Conservation (phyloP, 1,139 yeast genomes). For the Taphrina flavorubra region DNA sequence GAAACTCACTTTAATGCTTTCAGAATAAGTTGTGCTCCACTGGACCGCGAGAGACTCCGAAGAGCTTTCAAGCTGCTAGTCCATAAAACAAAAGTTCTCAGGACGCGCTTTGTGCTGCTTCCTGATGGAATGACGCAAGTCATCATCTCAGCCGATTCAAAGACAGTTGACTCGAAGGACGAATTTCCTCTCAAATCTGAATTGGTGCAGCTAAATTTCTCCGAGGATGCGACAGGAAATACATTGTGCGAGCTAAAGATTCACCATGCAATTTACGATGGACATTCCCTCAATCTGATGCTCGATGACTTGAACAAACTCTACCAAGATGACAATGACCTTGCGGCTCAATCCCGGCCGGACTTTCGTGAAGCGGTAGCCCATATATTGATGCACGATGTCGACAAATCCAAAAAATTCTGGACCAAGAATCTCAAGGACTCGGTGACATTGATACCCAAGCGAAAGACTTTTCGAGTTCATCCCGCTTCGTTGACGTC, state of each 20-base stretch:
- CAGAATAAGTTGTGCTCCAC: slow-evolving; percentile 19
- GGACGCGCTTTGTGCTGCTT: slow-evolving; percentile 45
- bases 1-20: slow-evolving; percentile 42
- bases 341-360: neutral
- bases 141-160: slow-evolving; percentile 30
- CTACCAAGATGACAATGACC: neutral
- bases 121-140: slow-evolving; percentile 46
- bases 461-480: neutral
- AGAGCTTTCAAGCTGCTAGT: slow-evolving; percentile 42
- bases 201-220: neutral
- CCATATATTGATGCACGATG: slow-evolving; percentile 14
- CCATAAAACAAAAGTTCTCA: slow-evolving; percentile 39
- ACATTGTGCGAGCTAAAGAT: slow-evolving; percentile 33
- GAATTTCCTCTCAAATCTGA: slow-evolving; percentile 15
- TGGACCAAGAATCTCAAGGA: slow-evolving; percentile 25
- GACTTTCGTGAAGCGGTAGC: slow-evolving; percentile 8
- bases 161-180: neutral
- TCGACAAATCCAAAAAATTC: slow-evolving; percentile 5
- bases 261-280: slow-evolving; percentile 47
- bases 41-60: slow-evolving; percentile 36
- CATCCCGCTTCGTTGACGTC: neutral
- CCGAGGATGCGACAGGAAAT: neutral
- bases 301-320: slow-evolving; percentile 41
- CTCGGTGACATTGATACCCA: neutral
- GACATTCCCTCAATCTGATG: slow-evolving; percentile 44